A percentile compares a stretch with the other conserved stretches of the same genome.
phyloP scores from a whole-genome alignment of 225 moss, liverwort and hornwort species.

The Lunularia cruciata region DNA sequence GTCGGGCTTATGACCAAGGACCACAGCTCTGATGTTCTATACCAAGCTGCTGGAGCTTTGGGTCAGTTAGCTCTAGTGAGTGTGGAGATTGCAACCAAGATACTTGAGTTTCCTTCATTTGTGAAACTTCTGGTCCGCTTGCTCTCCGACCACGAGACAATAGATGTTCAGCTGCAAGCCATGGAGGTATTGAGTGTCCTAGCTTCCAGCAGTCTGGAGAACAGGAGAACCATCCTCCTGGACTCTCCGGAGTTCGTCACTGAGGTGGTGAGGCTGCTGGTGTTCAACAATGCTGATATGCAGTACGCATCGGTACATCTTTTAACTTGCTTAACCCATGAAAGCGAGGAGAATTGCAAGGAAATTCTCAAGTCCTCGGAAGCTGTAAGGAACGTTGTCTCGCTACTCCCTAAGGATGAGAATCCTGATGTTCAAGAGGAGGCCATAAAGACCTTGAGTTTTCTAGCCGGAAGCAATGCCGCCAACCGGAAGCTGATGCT shows the following conservation, averaged over 20 bases:
- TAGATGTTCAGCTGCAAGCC: slow-evolving; percentile 18
- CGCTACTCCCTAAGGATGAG: slow-evolving; percentile 17
- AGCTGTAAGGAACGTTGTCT: slow-evolving; percentile 19
- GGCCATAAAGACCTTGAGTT: slow-evolving; percentile 23
- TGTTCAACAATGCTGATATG: slow-evolving; percentile 1
- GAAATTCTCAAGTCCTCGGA: slow-evolving; percentile 27
- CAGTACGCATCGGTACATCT: slow-evolving; percentile 19
- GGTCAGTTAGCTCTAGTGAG: slow-evolving; percentile 16
- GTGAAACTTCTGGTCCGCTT: not conserved
- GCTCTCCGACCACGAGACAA: slow-evolving; percentile 8
- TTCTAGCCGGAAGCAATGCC: slow-evolving; percentile 19
- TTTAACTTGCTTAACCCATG: slow-evolving; percentile 12
- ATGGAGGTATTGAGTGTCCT: slow-evolving; percentile 20
- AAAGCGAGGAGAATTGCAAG: slow-evolving; percentile 18
- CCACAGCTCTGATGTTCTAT: slow-evolving; percentile 10
- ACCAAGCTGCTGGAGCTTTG: slow-evolving; percentile 20
- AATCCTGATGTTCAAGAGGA: slow-evolving; percentile 26
- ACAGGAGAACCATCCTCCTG: not conserved
- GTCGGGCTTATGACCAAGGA: slow-evolving; percentile 13
- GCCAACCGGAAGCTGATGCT: slow-evolving; percentile 20
- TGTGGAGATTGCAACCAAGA: not conserved
- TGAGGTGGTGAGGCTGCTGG: slow-evolving; percentile 13
- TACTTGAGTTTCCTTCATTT: slow-evolving; percentile 11
- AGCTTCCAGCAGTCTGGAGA: slow-evolving; percentile 17
- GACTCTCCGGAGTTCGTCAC: slow-evolving; percentile 9